Evolutionary conservation across 2,329 filamentous ascomycete genomes (phyloP).

Genomic region (Penicillium sp.): DNA sequence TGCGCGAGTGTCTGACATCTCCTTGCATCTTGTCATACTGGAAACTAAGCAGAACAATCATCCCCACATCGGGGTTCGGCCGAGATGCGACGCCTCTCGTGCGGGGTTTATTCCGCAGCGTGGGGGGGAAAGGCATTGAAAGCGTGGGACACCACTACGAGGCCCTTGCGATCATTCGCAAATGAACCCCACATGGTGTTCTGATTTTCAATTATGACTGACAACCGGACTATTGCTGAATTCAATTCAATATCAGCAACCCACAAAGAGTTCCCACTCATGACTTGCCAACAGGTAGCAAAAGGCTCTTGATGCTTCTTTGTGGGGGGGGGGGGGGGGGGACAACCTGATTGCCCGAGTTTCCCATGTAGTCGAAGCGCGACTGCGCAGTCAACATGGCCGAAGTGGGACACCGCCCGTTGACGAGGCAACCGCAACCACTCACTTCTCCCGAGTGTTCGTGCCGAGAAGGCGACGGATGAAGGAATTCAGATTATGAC

Average conservation of each 20-base stretch:
- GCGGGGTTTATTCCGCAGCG: neutral
- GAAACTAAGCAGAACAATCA: neutral
- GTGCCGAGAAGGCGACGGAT: neutral
- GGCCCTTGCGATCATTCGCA: neutral
- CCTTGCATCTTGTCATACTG: too few relatives aligned
- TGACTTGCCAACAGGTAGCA: too few relatives aligned
- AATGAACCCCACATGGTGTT: neutral
- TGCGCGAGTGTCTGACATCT: too few relatives aligned
- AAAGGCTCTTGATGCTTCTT: too few relatives aligned
- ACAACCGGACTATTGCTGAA: too few relatives aligned
- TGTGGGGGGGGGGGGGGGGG: too few relatives aligned
- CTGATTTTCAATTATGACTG: too few relatives aligned
- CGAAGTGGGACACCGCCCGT: neutral
- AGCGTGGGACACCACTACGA: neutral
- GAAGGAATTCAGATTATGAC: too few relatives aligned
- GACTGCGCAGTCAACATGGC: neutral
- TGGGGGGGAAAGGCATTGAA: slow-evolving; percentile 1
- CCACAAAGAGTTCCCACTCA: too few relatives aligned
- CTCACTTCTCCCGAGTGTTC: slow-evolving; percentile 1
- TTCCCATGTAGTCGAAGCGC: too few relatives aligned
- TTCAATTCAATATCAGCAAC: too few relatives aligned
- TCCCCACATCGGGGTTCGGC: slow-evolving; percentile 16
- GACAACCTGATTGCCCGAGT: too few relatives aligned
- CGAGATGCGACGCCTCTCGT: slow-evolving; percentile 8
- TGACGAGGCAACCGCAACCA: slow-evolving; percentile 12